Evolutionary conservation across 106 monocot genomes (phyloP).

Genomic region (Phalaenopsis aphrodite): DNA sequence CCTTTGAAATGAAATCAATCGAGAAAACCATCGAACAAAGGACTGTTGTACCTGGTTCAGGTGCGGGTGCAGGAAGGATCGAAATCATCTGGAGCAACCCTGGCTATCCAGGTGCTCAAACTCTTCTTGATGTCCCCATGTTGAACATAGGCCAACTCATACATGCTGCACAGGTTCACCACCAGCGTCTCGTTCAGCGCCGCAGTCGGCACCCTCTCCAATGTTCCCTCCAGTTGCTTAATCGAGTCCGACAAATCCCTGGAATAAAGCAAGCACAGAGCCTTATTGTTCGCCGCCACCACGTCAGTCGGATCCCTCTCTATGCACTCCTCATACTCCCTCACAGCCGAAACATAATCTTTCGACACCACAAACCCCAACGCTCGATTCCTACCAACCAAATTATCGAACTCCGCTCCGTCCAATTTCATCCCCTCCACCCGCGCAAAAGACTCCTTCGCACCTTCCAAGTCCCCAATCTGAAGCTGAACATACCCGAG

Average conservation of each 20-base stretch:
- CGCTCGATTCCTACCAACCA: constrained; percentile 62
- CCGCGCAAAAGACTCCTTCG: constrained; percentile 35
- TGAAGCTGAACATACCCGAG: constrained; percentile 79
- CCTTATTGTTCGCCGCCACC: constrained; percentile 89
- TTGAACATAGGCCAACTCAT: constrained; percentile 91
- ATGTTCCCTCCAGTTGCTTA: constrained; percentile 79
- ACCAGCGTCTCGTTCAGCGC: constrained; percentile 80
- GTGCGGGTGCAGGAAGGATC: constrained; percentile 81
- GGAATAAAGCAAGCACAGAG: constrained; percentile 85
- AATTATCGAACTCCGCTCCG: constrained; percentile 28
- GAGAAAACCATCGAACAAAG: neutral
- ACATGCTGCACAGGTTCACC: constrained; percentile 92
- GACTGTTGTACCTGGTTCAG: constrained; percentile 15
- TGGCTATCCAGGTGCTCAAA: constrained; percentile 70
- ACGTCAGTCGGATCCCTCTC: constrained; percentile 70
- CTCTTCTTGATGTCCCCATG: constrained; percentile 79
- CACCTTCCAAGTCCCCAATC: constrained; percentile 80
- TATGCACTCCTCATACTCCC: constrained; percentile 89
- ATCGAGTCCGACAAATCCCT: constrained; percentile 86
- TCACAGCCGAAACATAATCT: constrained; percentile 71
- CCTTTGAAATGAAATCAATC: neutral
- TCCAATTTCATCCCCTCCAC: constrained; percentile 33
- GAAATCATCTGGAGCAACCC: constrained; percentile 89
- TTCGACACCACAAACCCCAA: constrained; percentile 52
- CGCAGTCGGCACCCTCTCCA: constrained; percentile 81